Conservation (phyloP, 177 flowering plant genomes). For the Vitis hybrid region DNA sequence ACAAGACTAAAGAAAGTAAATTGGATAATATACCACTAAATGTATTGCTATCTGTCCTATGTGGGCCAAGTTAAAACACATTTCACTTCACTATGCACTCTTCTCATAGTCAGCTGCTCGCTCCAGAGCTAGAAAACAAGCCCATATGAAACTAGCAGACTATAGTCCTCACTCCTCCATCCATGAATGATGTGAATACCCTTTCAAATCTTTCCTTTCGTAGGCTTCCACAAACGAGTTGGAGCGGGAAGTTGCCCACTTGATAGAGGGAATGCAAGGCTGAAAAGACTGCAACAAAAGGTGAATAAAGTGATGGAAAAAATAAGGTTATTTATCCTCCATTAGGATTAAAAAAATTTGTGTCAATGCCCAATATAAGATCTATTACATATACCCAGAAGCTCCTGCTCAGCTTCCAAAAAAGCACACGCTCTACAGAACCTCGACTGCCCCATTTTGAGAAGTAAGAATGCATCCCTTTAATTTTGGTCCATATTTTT, state of each 20-base stretch:
- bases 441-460: constrained; percentile 74
- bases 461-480: constrained; percentile 8
- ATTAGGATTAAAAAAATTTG: neutral
- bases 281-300: constrained; percentile 40
- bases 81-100: no score
- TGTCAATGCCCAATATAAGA: no score
- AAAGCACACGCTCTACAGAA: constrained; percentile 41
- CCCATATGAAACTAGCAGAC: no score
- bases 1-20: no score
- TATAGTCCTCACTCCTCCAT: no score
- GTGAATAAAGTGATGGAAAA: constrained; percentile 16
- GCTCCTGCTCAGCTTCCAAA: constrained; percentile 40
- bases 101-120: constrained; percentile 50
- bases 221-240: constrained; percentile 65
- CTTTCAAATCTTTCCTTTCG: neutral
- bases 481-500: neutral
- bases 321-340: no score
- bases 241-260: constrained; percentile 49
- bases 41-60: no score
- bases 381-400: constrained; percentile 3
- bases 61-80: no score
- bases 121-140: constrained; percentile 59
- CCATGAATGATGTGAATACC: neutral
- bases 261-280: constrained; percentile 53
- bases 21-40: no score